Evolutionary conservation across 2,329 filamentous ascomycete genomes (phyloP).

Genomic region (Alternaria conjuncta): DNA sequence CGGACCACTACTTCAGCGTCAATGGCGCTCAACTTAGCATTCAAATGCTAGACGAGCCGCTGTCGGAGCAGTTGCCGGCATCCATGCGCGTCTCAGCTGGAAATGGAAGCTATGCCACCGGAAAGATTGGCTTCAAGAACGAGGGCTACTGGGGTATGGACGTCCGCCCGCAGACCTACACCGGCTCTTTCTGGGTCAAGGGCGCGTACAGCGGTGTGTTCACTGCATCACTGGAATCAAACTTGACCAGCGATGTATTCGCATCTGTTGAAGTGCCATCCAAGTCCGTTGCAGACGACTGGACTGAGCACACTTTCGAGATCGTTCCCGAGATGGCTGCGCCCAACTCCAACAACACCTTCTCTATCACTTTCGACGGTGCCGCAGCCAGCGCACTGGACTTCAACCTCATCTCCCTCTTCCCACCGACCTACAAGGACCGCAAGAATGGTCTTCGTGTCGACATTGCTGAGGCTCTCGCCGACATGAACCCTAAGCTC

Average conservation of each 20-base stretch:
- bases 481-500: constrained; percentile 53
- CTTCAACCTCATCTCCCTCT: constrained; percentile 61
- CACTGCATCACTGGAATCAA: constrained; percentile 49
- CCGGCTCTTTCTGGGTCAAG: constrained; percentile 59
- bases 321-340: constrained; percentile 45
- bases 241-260: constrained; percentile 52
- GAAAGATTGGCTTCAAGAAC: constrained; percentile 57
- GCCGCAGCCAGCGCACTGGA: constrained; percentile 34
- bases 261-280: constrained; percentile 40
- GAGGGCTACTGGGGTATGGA: constrained; percentile 61
- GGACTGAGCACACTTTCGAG: constrained; percentile 52
- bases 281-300: constrained; percentile 43
- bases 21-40: constrained; percentile 46
- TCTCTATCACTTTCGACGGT: constrained; percentile 58
- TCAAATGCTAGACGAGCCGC: constrained; percentile 48
- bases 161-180: constrained; percentile 56
- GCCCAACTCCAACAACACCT: constrained; percentile 59
- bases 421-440: constrained; percentile 62
- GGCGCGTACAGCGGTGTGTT: constrained; percentile 45
- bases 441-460: constrained; percentile 59
- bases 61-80: constrained; percentile 54
- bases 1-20: constrained; percentile 40
- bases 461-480: constrained; percentile 57
- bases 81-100: constrained; percentile 51
- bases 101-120: constrained; percentile 42